Conservation (phyloP, 106 monocot genomes). For the Dendrobium officinale region DNA sequence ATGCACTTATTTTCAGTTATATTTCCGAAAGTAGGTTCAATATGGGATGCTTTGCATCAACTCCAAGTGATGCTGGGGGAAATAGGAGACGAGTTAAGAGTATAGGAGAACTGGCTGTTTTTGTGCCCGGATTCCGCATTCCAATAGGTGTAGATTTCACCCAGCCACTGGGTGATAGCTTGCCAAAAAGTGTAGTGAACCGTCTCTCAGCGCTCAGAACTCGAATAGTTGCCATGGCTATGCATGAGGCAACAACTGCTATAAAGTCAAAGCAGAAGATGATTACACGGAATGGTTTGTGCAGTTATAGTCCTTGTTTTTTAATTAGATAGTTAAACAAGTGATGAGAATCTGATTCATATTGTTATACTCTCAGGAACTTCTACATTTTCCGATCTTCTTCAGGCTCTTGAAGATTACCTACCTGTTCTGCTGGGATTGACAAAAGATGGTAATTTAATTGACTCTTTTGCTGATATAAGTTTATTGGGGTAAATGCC, state of each 20-base stretch:
- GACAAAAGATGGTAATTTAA: slow-evolving; percentile 41
- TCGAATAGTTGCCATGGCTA: slow-evolving; percentile 57
- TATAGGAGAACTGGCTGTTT: slow-evolving; percentile 51
- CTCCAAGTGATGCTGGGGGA: slow-evolving; percentile 23
- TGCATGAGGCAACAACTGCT: slow-evolving; percentile 41
- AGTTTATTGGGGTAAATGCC: not conserved
- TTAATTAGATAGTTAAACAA: not conserved
- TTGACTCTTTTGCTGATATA: too few relatives aligned
- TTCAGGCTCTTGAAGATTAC: slow-evolving; percentile 49
- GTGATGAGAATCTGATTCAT: not conserved
- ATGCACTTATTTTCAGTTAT: not conserved
- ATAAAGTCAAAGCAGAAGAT: slow-evolving; percentile 38
- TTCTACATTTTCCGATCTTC: slow-evolving; percentile 42
- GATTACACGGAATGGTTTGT: slow-evolving; percentile 56
- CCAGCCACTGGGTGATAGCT: slow-evolving; percentile 23
- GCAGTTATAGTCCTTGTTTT: not conserved
- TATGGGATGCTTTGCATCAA: slow-evolving; percentile 69
- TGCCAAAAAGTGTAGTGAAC: slow-evolving; percentile 36
- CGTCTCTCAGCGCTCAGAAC: slow-evolving; percentile 43
- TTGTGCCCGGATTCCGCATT: slow-evolving; percentile 45
- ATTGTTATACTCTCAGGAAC: slow-evolving; percentile 21
- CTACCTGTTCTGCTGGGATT: slow-evolving; percentile 51
- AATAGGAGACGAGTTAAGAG: slow-evolving; percentile 20
- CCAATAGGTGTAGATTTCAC: slow-evolving; percentile 35
- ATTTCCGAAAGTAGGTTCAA: not conserved